These are phyloP conservation scores for Beauveria sp. DNA, from an alignment of 2,329 filamentous ascomycete species.

Conservation along the genomic window DNA sequence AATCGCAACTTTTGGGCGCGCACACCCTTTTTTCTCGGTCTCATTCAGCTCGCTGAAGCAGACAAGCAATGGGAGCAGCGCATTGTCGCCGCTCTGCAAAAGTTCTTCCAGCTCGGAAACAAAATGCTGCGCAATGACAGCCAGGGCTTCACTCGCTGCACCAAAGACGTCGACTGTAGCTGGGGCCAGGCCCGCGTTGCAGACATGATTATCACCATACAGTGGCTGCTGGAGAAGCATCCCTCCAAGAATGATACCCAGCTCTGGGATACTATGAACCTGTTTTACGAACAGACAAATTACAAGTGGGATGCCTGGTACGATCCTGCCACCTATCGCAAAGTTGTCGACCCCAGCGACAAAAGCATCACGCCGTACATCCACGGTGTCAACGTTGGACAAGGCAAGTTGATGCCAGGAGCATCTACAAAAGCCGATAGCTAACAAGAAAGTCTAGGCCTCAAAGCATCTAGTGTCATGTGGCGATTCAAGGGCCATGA, in stretches of 20 bases:
- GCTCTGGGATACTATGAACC: slow-evolving; percentile 33
- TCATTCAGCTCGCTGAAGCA: slow-evolving; percentile 27
- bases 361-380: slow-evolving; percentile 23
- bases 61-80: slow-evolving; percentile 18
- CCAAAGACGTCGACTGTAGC: slow-evolving; percentile 29
- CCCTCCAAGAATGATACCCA: slow-evolving; percentile 18
- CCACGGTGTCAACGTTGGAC: slow-evolving; percentile 37
- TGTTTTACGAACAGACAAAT: slow-evolving; percentile 26
- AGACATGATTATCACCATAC: slow-evolving; percentile 31
- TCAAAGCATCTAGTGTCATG: slow-evolving; percentile 32
- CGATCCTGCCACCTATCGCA: slow-evolving; percentile 17
- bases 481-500: slow-evolving; percentile 32
- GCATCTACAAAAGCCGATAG: background rate
- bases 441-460: slow-evolving; percentile 16
- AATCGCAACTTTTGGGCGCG: slow-evolving; percentile 25
- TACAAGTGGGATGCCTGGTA: slow-evolving; percentile 25
- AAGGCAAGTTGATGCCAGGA: slow-evolving; percentile 23
- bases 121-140: slow-evolving; percentile 47
- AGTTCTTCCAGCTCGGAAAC: slow-evolving; percentile 37
- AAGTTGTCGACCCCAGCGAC: slow-evolving; percentile 15
- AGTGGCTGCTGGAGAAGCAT: slow-evolving; percentile 33
- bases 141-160: slow-evolving; percentile 39
- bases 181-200: slow-evolving; percentile 29
- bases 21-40: slow-evolving; percentile 24
- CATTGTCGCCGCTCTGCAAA: slow-evolving; percentile 15